These are phyloP conservation scores for Kwoniella pini DNA, from an alignment of 768 basidiomycete genomes.

Conservation along the genomic window DNA sequence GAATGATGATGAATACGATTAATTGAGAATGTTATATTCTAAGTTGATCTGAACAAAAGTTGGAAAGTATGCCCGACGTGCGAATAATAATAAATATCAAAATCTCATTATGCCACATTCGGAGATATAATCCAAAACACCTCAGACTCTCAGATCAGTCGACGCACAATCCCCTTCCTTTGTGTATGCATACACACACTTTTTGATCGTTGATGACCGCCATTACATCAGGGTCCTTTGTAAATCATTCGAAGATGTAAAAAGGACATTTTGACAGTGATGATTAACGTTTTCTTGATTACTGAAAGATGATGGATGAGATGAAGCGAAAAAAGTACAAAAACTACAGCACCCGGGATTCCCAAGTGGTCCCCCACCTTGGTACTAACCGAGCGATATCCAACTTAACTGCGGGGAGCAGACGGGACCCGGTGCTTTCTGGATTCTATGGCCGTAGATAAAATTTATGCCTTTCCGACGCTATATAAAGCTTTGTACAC, in stretches of 20 bases:
- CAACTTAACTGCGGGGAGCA: constrained; percentile 2
- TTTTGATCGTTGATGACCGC: background rate
- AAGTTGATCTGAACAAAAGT: background rate
- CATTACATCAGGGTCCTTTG: background rate
- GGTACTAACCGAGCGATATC: constrained; percentile 13
- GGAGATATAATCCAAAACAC: constrained; percentile 2
- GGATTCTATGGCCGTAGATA: constrained; percentile 9
- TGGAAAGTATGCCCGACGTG: background rate
- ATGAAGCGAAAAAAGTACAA: background rate
- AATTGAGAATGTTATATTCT: background rate
- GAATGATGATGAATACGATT: background rate
- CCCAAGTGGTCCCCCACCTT: constrained; percentile 14
- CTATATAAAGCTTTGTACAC: too few species aligned
- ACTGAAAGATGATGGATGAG: background rate
- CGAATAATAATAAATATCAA: background rate
- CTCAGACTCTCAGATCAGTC: too few species aligned
- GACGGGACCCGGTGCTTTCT: constrained; percentile 4
- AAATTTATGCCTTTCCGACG: background rate
- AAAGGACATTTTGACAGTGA: background rate
- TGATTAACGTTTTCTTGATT: too few species aligned
- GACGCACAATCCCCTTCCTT: background rate
- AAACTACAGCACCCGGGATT: constrained; percentile 14
- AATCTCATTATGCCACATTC: constrained; percentile 1
- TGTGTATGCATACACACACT: background rate
- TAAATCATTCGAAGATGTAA: background rate